These are phyloP conservation scores for Phaseolus lunatus DNA, from an alignment of 306 rosid species.

Conservation along the genomic window DNA sequence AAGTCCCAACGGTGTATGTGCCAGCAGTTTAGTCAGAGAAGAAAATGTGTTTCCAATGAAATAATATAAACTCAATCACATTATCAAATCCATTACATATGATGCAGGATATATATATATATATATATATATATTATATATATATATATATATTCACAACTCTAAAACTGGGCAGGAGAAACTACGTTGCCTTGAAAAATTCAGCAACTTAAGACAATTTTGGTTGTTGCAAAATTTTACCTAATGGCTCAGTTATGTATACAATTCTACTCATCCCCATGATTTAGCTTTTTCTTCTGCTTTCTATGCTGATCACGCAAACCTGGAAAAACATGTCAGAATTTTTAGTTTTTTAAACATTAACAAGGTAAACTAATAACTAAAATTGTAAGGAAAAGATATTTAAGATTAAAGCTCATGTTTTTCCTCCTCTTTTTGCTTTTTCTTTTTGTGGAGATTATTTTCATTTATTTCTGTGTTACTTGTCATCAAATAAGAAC, in stretches of 20 bases:
- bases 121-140: too few relatives aligned
- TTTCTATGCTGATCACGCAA: slow-evolving; percentile 80
- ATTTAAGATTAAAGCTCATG: slow-evolving; percentile 47
- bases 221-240: slow-evolving; percentile 26
- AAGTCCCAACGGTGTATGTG: too few relatives aligned
- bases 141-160: too few relatives aligned
- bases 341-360: background rate
- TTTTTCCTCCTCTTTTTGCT: slow-evolving; percentile 83
- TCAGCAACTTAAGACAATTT: slow-evolving; percentile 17
- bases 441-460: slow-evolving; percentile 53
- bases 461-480: background rate
- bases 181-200: too few relatives aligned
- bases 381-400: background rate
- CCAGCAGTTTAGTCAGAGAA: too few relatives aligned
- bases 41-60: too few relatives aligned
- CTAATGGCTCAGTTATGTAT: slow-evolving; percentile 19
- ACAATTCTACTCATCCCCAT: slow-evolving; percentile 43
- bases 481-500: slow-evolving; percentile 1
- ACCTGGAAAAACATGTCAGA: slow-evolving; percentile 55
- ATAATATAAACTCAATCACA: too few relatives aligned
- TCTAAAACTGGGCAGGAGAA: too few relatives aligned
- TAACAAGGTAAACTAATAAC: background rate
- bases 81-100: too few relatives aligned
- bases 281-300: slow-evolving; percentile 57
- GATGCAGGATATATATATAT: too few relatives aligned